Evolutionary conservation across 176 grass and related monocot species (phyloP), one percentile per base, ranked within the genome.

Genomic region (Microstegium vimineum): DNA sequence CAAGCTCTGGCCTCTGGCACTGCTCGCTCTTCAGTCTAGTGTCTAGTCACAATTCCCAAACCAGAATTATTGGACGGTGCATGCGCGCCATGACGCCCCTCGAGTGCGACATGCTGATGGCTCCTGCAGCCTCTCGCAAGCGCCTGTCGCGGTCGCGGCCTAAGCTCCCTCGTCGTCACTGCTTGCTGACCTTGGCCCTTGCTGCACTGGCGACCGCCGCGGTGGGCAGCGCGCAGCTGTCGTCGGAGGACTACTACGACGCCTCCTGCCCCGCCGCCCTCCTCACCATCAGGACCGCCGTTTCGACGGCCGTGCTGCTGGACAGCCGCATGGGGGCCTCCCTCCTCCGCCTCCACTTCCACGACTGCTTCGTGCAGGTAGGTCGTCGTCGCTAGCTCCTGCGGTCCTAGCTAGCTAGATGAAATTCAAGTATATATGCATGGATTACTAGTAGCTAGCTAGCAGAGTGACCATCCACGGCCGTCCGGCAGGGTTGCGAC

Each of bases 311-410:
- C 10, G 78, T 94, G 51, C 59, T 82, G 43, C 40, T 80, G 14
- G 87, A 94, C 49, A 46, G 9, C 7, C 89, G 94, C 52, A 88
- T 94, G 89, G 94, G 86, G 4, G 94, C 94, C 17, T 94, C 94
- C 28, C 84, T 94, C 36, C 92, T 94, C 40, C 86, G 92, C 7
- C 92, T 91, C 60, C 89, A 87, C 62, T 94, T 94, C 83, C 92
- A 94, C 27, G 92, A 94, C 63, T 94, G 92, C 78, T 91, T 89
- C 76, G 86, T 91, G 69, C 86, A 91, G 77, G 89, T 67, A 89
- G n/a, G 4, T 16, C 15, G 13, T 46, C 12, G 14, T 14, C 66
- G 20, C 5, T 66, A n/a, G n/a, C 6, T n/a, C 1, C 4, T 28
- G 26, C 3, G n/a, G n/a, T n/a, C n/a, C 14, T 47, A n/a, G n/a